These are phyloP conservation scores for Graphiopsis chlorocephala DNA, from an alignment of 2,329 filamentous ascomycete genomes.

Conservation along the genomic window DNA sequence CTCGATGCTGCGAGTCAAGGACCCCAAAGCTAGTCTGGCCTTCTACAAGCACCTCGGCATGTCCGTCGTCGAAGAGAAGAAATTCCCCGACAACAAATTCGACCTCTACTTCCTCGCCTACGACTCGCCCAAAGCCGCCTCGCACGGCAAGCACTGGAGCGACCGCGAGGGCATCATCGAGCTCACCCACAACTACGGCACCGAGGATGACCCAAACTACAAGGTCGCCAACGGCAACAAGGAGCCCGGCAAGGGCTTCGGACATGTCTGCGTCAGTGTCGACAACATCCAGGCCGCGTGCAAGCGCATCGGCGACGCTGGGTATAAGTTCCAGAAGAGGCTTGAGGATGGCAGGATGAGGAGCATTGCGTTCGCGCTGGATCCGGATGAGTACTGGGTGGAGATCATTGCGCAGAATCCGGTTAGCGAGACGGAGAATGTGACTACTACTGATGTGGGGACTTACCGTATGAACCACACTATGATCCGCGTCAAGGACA, in stretches of 20 bases:
- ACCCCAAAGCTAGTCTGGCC: slow-evolving; percentile 77
- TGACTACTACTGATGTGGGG: slow-evolving; percentile 67
- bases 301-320: slow-evolving; percentile 81
- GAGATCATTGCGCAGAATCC: slow-evolving; percentile 73
- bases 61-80: slow-evolving; percentile 74
- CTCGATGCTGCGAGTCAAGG: slow-evolving; percentile 73
- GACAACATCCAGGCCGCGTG: slow-evolving; percentile 80
- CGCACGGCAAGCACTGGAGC: slow-evolving; percentile 68
- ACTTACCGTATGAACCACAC: slow-evolving; percentile 84
- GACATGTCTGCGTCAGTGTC: slow-evolving; percentile 74
- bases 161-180: slow-evolving; percentile 80
- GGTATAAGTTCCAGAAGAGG: slow-evolving; percentile 94
- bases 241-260: slow-evolving; percentile 80
- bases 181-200: slow-evolving; percentile 81
- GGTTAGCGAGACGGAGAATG: slow-evolving; percentile 68
- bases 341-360: slow-evolving; percentile 83
- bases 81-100: slow-evolving; percentile 85
- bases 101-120: slow-evolving; percentile 95
- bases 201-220: slow-evolving; percentile 69
- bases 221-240: slow-evolving; percentile 83
- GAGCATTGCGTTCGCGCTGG: slow-evolving; percentile 83
- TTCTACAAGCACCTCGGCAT: slow-evolving; percentile 95
- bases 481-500: slow-evolving; percentile 86
- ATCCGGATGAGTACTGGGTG: slow-evolving; percentile 54
- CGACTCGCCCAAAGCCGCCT: slow-evolving; percentile 72